Evolutionary conservation across 2,329 filamentous ascomycete species (phyloP).

Genomic region (Aspergillus cejpii): DNA sequence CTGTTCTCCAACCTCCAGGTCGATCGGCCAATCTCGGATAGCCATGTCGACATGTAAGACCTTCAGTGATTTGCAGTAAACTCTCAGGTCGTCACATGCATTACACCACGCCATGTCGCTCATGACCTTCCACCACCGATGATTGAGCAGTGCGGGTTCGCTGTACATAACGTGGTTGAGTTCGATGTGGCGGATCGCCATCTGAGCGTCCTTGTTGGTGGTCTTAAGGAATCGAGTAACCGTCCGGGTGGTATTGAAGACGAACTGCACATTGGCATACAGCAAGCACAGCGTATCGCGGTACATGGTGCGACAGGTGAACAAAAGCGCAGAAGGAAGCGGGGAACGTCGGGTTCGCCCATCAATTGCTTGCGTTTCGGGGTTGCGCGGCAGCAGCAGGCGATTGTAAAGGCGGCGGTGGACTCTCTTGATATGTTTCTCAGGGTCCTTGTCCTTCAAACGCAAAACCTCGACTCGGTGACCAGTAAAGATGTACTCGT

Average conservation of each 20-base stretch:
- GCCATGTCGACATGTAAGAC: conserved; percentile 15
- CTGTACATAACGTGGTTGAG: conserved; percentile 22
- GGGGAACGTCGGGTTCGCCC: not conserved
- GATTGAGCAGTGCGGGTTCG: conserved; percentile 15
- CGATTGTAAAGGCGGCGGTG: conserved; percentile 56
- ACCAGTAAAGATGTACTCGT: conserved; percentile 53
- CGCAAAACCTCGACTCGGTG: conserved; percentile 17
- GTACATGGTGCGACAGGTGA: conserved; percentile 56
- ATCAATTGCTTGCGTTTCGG: conserved; percentile 3
- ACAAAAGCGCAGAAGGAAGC: conserved; percentile 48
- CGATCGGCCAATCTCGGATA: conserved; percentile 19
- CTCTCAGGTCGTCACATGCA: conserved; percentile 13
- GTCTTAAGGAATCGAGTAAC: conserved; percentile 26
- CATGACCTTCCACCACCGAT: conserved; percentile 14
- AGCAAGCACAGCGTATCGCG: conserved; percentile 59
- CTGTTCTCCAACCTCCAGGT: conserved; percentile 14
- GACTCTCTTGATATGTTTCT: conserved; percentile 61
- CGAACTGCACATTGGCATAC: conserved; percentile 41
- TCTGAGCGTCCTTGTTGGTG: conserved; percentile 52
- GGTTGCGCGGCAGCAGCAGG: conserved; percentile 32
- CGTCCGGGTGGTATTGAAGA: conserved; percentile 16
- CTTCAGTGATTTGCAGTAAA: conserved; percentile 7
- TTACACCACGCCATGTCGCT: conserved; percentile 18
- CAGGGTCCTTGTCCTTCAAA: conserved; percentile 44
- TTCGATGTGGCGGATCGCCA: conserved; percentile 42